phyloP scores from a whole-genome alignment of 1,139 yeast genomes.

The Geotrichum citri-aurantii region DNA sequence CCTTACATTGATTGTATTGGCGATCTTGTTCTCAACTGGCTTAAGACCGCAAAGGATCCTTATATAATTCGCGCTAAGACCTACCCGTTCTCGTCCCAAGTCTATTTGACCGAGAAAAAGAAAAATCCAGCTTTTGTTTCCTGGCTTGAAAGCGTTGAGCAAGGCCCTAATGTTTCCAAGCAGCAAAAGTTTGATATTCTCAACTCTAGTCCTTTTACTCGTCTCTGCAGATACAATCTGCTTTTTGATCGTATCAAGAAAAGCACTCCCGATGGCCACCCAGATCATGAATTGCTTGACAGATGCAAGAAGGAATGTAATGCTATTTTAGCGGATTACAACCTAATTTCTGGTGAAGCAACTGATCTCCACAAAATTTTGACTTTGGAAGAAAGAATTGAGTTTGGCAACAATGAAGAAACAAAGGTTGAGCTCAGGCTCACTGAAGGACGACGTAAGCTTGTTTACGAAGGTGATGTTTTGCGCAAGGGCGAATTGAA shows the following conservation, averaged over 20 bases:
- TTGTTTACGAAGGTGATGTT: constrained; percentile 57
- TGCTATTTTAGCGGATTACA: constrained; percentile 44
- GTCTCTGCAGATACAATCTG: constrained; percentile 65
- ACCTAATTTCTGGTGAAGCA: constrained; percentile 40
- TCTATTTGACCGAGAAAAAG: constrained; percentile 37
- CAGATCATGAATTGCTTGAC: constrained; percentile 50
- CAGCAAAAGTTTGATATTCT: constrained; percentile 55
- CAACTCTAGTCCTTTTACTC: constrained; percentile 42
- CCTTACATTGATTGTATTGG: constrained; percentile 63
- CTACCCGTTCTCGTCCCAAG: constrained; percentile 34
- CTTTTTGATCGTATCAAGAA: constrained; percentile 56
- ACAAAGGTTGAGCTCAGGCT: constrained; percentile 44
- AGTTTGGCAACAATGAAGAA: constrained; percentile 37
- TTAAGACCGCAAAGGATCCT: constrained; percentile 49
- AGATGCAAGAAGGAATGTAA: constrained; percentile 50
- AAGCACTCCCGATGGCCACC: constrained; percentile 47
- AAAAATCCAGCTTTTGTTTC: constrained; percentile 44
- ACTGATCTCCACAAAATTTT: constrained; percentile 40
- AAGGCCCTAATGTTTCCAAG: constrained; percentile 38
- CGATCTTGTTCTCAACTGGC: constrained; percentile 62
- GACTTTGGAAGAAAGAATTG: constrained; percentile 32
- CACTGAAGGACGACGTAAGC: constrained; percentile 50
- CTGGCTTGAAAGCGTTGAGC: constrained; percentile 46
- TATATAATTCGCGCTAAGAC: constrained; percentile 53
- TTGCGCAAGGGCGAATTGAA: constrained; percentile 57